Conservation (phyloP, 495 filamentous ascomycete genomes). For the Staphylotrichum tortipilum region DNA sequence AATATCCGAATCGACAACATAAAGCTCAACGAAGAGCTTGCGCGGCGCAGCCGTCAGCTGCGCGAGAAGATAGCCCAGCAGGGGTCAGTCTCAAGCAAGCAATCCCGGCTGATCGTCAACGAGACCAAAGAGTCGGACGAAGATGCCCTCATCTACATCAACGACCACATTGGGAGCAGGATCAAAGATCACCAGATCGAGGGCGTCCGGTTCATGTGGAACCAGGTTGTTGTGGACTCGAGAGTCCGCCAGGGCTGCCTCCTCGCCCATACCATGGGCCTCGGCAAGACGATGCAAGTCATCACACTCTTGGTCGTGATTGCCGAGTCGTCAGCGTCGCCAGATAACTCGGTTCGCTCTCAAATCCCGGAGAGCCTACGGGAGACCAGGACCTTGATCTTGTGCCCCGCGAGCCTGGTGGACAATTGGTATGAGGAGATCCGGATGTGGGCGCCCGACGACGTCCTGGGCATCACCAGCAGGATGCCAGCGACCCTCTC, state of each 20-base stretch:
- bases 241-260: slow-evolving; percentile 62
- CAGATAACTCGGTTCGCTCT: slow-evolving; percentile 41
- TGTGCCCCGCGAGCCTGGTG: slow-evolving; percentile 67
- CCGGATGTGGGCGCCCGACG: slow-evolving; percentile 52
- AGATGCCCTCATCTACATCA: slow-evolving; percentile 43
- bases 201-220: slow-evolving; percentile 86
- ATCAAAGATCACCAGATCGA: slow-evolving; percentile 52
- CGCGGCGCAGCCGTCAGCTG: slow-evolving; percentile 41
- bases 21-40: slow-evolving; percentile 37
- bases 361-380: slow-evolving; percentile 62
- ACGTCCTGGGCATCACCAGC: slow-evolving; percentile 43
- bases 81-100: slow-evolving; percentile 34
- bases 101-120: slow-evolving; percentile 55
- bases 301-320: slow-evolving; percentile 75
- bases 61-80: slow-evolving; percentile 32
- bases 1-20: slow-evolving; percentile 39
- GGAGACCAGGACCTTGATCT: slow-evolving; percentile 55
- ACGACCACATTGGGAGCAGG: slow-evolving; percentile 36
- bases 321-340: slow-evolving; percentile 52
- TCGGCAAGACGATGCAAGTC: slow-evolving; percentile 89
- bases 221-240: slow-evolving; percentile 54
- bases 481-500: slow-evolving; percentile 37
- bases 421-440: slow-evolving; percentile 82
- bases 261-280: slow-evolving; percentile 85
- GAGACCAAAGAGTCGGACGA: slow-evolving; percentile 51